Evolutionary conservation across 176 grass and related monocot species (phyloP), one percentile per base, ranked within the genome.

Genomic region (Poa annua): DNA sequence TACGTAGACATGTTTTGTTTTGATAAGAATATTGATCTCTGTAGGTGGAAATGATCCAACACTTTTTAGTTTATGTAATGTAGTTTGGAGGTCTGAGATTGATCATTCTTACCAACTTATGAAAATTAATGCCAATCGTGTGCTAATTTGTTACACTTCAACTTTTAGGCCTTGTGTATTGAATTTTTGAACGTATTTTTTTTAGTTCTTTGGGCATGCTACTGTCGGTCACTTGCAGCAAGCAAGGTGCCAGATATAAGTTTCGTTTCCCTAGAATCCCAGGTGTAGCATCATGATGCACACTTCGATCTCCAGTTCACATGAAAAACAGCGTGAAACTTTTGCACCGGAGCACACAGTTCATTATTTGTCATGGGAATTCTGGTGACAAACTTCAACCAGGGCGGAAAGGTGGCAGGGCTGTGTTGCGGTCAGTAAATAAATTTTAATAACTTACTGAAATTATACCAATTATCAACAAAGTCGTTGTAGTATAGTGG

Each of bases 401-500:
- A 44, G 8, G 41, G 41, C 9, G 41, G 41, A 8, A 44, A 1
- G 41, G 9, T 8, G 9, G 9, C 8, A 0, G 41, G 41, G 41
- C 41, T 44, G 41, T 44, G 4, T 8, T 44, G 41, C 4, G 9
- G 41, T 11, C 4, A 44, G 41, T 39, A 39, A 36, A 39, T 39
- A 39, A 7, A 6, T 7, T 39, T 39, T 6, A 39, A 42, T 42
- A 42, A 42, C 0, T 7, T 10, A 42, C 1, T 2, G 4, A 2
- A 45, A 45, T 45, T 45, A 9, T 45, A 45, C 0, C 1, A 11
- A 3, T 2, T 9, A 10, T 3, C 45, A 48, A 4, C 3, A 0
- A 11, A 72, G 92, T 94, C 92, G 90, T 97, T 89, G 90, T 91
- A 91, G 90, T 84, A 89, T 92, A 91, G 92, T 94, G 89, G 91